Evolutionary conservation across 768 basidiomycete species (phyloP).

Genomic region (Boletus rufocinnamomeus): DNA sequence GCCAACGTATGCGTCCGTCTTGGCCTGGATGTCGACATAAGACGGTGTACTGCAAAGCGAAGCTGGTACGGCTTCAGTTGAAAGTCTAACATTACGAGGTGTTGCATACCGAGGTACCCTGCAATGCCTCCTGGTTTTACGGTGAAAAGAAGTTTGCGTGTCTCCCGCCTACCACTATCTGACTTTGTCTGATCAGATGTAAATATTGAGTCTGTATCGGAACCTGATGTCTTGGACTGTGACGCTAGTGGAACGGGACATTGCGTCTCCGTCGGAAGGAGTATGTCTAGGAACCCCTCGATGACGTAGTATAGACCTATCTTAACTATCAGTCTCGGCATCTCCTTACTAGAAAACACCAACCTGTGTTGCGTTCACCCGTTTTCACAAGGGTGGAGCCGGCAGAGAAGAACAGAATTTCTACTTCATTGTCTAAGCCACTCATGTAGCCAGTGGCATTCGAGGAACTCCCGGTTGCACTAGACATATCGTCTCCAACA

Average conservation of each 20-base stretch:
- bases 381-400: constrained; percentile 86
- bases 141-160: constrained; percentile 80
- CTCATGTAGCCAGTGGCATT: constrained; percentile 59
- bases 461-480: constrained; percentile 59
- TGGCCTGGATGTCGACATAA: constrained; percentile 95
- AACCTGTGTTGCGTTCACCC: constrained; percentile 87
- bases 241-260: constrained; percentile 7
- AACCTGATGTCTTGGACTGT: constrained; percentile 22
- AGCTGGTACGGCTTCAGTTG: constrained; percentile 44
- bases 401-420: constrained; percentile 90
- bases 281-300: constrained; percentile 93
- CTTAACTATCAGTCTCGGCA: neutral
- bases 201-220: constrained; percentile 41
- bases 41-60: constrained; percentile 90
- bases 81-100: neutral
- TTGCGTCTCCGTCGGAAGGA: constrained; percentile 52
- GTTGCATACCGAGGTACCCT: constrained; percentile 80
- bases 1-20: constrained; percentile 98
- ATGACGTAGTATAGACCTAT: constrained; percentile 90
- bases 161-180: constrained; percentile 35
- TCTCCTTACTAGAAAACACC: constrained; percentile 9
- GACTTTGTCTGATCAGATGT: constrained; percentile 34
- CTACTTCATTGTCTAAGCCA: constrained; percentile 94
- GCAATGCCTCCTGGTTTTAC: constrained; percentile 98
- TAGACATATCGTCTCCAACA: constrained; percentile 68